Conservation (phyloP, 140 eudicot species). For the Senecio squalidus region DNA sequence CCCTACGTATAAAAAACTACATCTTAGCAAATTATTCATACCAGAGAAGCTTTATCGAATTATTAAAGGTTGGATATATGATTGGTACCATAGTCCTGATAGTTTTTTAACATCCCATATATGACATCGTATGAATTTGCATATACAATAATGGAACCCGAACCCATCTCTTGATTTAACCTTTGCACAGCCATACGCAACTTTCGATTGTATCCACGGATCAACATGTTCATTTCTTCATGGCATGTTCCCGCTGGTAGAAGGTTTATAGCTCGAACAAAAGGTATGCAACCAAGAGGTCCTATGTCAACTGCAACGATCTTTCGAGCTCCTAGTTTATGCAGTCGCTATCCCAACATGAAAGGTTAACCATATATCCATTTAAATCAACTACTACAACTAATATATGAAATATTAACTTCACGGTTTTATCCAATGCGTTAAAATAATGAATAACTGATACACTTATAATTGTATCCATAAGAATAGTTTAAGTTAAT, state of each 20-base stretch:
- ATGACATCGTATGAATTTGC: slow-evolving; percentile 55
- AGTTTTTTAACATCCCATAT: slow-evolving; percentile 35
- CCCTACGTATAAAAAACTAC: slow-evolving; percentile 22
- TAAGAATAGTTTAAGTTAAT: too few relatives aligned
- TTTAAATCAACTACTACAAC: not conserved
- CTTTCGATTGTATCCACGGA: slow-evolving; percentile 46
- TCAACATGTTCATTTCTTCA: slow-evolving; percentile 36
- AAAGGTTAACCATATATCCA: not conserved
- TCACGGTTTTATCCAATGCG: too few relatives aligned
- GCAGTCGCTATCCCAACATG: slow-evolving; percentile 31
- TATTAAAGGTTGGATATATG: not conserved
- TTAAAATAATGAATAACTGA: too few relatives aligned
- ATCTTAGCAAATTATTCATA: not conserved
- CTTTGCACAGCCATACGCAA: slow-evolving; percentile 22
- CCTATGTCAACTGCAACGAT: slow-evolving; percentile 46
- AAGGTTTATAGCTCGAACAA: slow-evolving; percentile 45
- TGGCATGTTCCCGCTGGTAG: slow-evolving; percentile 41
- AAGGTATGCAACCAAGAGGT: slow-evolving; percentile 71
- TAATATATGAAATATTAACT: too few relatives aligned
- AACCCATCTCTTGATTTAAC: slow-evolving; percentile 36
- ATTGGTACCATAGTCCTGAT: slow-evolving; percentile 38
- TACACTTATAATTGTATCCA: too few relatives aligned
- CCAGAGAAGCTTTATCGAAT: slow-evolving; percentile 5
- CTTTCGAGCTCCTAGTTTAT: slow-evolving; percentile 58
- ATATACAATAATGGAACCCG: slow-evolving; percentile 42